These are phyloP conservation scores for Morella rubra DNA, from an alignment of 306 rosid genomes.

Conservation along the genomic window DNA sequence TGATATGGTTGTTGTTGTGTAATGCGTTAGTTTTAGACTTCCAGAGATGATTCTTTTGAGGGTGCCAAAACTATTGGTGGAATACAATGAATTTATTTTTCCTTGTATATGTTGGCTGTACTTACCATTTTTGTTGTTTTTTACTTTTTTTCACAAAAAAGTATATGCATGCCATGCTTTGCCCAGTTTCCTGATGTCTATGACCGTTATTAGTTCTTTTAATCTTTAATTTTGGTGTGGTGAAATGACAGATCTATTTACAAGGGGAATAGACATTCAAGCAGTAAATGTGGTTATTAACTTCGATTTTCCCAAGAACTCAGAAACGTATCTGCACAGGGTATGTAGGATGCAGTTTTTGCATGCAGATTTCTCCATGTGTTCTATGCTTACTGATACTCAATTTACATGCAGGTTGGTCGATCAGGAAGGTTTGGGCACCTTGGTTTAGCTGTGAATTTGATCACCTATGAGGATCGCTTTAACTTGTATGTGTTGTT, in stretches of 20 bases:
- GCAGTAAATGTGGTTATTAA: slow-evolving; percentile 96
- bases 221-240: slow-evolving; percentile 6
- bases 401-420: slow-evolving; percentile 66
- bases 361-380: not conserved
- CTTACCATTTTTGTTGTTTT: not conserved
- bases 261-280: slow-evolving; percentile 98
- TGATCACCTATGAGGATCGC: slow-evolving; percentile 97
- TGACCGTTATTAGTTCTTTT: not conserved
- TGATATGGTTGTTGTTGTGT: not conserved
- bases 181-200: not conserved
- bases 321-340: slow-evolving; percentile 96
- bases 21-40: not conserved
- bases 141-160: not conserved
- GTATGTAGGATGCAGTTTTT: slow-evolving; percentile 39
- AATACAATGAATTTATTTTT: too few species aligned
- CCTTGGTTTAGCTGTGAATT: slow-evolving; percentile 96
- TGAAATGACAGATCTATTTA: slow-evolving; percentile 74
- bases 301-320: slow-evolving; percentile 94
- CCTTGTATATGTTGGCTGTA: not conserved
- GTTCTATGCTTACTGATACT: slow-evolving; percentile 18
- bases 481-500: slow-evolving; percentile 67
- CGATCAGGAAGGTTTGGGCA: slow-evolving; percentile 99
- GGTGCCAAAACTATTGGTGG: too few species aligned
- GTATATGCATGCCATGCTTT: not conserved
- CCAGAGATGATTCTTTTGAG: not conserved